phyloP scores from a whole-genome alignment of 257 asterid species.

The Capsicum baccatum region DNA sequence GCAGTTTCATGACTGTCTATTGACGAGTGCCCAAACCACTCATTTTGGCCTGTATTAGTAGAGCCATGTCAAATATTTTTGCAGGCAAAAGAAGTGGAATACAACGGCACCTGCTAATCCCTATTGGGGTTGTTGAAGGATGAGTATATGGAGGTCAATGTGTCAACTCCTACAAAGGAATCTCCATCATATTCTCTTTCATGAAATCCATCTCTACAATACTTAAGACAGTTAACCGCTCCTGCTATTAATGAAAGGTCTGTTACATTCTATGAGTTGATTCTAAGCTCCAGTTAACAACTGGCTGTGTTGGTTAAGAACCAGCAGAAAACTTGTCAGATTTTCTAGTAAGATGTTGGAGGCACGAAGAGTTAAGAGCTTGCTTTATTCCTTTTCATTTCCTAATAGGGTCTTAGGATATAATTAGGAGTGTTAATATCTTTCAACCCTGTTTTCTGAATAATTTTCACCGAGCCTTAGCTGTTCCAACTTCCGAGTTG shows the following conservation, averaged over 20 bases:
- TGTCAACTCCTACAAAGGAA: background rate
- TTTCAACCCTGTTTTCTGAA: background rate
- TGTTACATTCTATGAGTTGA: background rate
- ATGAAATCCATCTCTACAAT: background rate
- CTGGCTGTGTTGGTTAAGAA: background rate
- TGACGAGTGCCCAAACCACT: background rate
- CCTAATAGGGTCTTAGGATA: background rate
- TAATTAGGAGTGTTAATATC: background rate
- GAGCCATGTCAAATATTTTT: background rate
- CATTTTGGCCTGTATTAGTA: background rate
- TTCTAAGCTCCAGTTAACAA: background rate
- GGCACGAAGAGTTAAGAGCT: background rate
- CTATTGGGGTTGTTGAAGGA: background rate
- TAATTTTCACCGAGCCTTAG: background rate
- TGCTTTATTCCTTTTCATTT: background rate
- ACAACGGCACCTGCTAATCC: background rate
- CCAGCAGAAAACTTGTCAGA: background rate
- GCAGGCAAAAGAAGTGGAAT: background rate
- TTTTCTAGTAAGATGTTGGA: conserved; percentile 1
- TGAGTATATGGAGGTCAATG: background rate
- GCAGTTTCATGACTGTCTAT: conserved; percentile 13
- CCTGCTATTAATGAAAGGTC: background rate
- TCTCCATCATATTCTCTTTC: background rate
- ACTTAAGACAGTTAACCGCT: background rate
- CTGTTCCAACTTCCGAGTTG: background rate